These are phyloP conservation scores for maize (Zea mays) DNA, from an alignment of 176 grass and related monocot species.

Conservation along the genomic window DNA sequence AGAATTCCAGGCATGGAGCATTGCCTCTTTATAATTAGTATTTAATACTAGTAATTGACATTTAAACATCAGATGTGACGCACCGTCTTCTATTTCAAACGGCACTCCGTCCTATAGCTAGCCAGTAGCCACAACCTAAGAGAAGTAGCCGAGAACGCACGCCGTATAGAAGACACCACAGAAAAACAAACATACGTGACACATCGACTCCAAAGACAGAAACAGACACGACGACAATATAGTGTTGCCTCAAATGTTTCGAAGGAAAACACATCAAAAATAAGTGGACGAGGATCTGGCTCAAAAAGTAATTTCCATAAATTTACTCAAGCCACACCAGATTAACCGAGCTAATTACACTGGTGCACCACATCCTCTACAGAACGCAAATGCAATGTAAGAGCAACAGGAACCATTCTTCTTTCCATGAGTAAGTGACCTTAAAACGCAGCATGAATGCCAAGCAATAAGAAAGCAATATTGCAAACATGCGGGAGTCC, in stretches of 20 bases:
- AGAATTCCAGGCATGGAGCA: slow-evolving; percentile 96
- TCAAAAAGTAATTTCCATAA: neutral
- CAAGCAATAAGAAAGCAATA: neutral
- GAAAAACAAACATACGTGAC: neutral
- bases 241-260: neutral
- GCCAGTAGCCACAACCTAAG: neutral
- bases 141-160: no score
- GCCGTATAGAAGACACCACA: neutral
- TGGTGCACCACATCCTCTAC: neutral
- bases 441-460: neutral
- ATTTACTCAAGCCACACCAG: neutral
- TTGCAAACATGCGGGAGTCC: neutral
- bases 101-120: neutral
- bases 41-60: no score
- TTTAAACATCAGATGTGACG: no score
- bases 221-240: neutral
- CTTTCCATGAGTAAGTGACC: neutral
- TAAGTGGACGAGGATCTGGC: neutral
- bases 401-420: neutral
- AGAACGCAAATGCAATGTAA: neutral
- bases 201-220: neutral
- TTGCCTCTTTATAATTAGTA: slow-evolving; percentile 44
- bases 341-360: neutral
- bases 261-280: neutral
- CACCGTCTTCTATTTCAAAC: no score